Conservation (phyloP, 768 basidiomycete genomes). For the Fibroporia radiculosa region DNA sequence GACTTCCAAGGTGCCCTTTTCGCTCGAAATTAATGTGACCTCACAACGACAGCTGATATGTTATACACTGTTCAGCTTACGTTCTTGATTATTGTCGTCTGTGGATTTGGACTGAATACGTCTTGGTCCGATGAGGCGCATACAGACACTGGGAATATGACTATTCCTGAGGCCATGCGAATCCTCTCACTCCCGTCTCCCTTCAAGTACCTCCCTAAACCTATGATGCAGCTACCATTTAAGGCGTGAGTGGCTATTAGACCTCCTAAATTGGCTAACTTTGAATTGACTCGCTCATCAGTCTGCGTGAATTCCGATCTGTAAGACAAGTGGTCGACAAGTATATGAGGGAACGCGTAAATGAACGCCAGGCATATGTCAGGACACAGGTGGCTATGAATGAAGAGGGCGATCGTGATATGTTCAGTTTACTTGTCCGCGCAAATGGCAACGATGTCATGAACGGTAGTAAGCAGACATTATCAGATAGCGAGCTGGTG, state of each 20-base stretch:
- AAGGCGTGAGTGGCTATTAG: neutral
- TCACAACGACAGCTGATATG: neutral
- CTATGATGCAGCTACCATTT: neutral
- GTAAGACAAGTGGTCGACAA: neutral
- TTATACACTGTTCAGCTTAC: conserved; percentile 4
- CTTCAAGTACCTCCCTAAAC: neutral
- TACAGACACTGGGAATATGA: conserved; percentile 5
- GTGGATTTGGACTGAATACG: conserved; percentile 13
- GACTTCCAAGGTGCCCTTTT: conserved; percentile 11
- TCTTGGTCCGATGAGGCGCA: conserved; percentile 9
- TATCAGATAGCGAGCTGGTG: conserved; percentile 2
- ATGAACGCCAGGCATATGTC: conserved; percentile 8
- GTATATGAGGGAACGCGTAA: conserved; percentile 8
- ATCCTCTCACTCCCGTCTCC: neutral
- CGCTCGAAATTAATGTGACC: neutral
- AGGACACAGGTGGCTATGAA: neutral
- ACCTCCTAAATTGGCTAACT: neutral
- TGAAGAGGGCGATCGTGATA: conserved; percentile 2
- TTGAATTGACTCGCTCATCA: neutral
- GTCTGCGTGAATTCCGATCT: neutral
- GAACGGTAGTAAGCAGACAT: conserved; percentile 3
- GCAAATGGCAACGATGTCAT: conserved; percentile 9
- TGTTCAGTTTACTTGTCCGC: conserved; percentile 13
- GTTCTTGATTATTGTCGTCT: conserved; percentile 13
- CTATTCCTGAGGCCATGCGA: neutral